A percentile compares a stretch with the other conserved stretches of the same genome.
Conservation (phyloP, 345 rosid species). For the Rhizophora mangle region DNA sequence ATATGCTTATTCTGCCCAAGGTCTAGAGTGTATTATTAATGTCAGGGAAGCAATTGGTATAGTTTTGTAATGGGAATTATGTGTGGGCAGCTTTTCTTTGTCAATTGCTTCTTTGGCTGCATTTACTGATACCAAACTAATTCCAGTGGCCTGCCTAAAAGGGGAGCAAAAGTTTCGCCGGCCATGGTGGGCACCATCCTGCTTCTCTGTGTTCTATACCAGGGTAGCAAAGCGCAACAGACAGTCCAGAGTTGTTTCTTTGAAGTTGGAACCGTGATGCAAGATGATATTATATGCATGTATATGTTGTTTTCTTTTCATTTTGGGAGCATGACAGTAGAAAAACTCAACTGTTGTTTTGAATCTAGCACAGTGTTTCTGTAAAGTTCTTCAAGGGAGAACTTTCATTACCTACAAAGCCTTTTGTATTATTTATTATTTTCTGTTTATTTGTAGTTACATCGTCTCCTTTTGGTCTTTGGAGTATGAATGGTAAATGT, state of each 20-base stretch:
- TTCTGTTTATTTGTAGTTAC: conserved; percentile 30
- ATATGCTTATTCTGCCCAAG: too few relatives aligned
- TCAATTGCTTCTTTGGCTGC: not conserved
- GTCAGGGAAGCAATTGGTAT: not conserved
- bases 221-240: conserved; percentile 93
- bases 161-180: conserved; percentile 92
- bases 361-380: conserved; percentile 24
- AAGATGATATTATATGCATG: conserved; percentile 38
- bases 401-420: conserved; percentile 26
- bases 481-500: conserved; percentile 2
- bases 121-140: conserved; percentile 11
- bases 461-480: conserved; percentile 8
- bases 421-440: conserved; percentile 20
- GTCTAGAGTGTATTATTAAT: not conserved
- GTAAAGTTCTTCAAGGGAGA: conserved; percentile 44
- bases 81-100: too few relatives aligned
- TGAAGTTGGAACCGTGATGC: conserved; percentile 91
- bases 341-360: conserved; percentile 20
- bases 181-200: conserved; percentile 99
- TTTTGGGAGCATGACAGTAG: conserved; percentile 34
- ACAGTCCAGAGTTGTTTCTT: conserved; percentile 92
- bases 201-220: conserved; percentile 73
- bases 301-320: conserved; percentile 45
- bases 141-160: conserved; percentile 91
- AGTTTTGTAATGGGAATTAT: not conserved